Evolutionary conservation across 345 rosid genomes (phyloP).

Genomic region (Hibiscus trionum): DNA sequence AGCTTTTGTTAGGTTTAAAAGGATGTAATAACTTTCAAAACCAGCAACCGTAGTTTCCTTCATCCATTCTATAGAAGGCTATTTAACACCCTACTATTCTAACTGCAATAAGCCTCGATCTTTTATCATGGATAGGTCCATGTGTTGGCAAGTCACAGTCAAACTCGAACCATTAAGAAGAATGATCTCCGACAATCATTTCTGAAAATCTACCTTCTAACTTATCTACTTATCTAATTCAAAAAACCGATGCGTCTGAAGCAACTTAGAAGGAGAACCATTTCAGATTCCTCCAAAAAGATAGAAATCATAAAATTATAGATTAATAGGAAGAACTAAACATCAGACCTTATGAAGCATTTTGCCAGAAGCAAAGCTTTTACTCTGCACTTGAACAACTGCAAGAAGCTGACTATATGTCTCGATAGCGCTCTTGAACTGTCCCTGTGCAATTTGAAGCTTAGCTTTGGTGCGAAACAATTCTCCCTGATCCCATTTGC

Average conservation of each 20-base stretch:
- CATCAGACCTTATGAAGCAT: conserved; percentile 44
- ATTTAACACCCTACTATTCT: not conserved
- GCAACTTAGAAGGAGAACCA: not conserved
- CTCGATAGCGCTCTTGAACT: conserved; percentile 39
- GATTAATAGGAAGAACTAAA: not conserved
- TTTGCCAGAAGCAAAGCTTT: conserved; percentile 38
- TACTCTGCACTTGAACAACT: conserved; percentile 62
- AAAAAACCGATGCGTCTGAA: not conserved
- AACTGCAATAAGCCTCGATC: not conserved
- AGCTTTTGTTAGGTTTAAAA: not conserved
- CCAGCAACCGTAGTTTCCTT: not conserved
- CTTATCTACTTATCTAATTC: not conserved
- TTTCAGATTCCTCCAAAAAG: not conserved
- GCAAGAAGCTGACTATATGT: conserved; percentile 71
- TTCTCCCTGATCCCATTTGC: conserved; percentile 79
- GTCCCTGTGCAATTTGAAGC: conserved; percentile 63
- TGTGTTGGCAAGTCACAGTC: not conserved
- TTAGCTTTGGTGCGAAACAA: conserved; percentile 70
- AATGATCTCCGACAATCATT: not conserved
- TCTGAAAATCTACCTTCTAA: not conserved
- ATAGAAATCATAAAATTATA: not conserved
- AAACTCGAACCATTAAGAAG: not conserved
- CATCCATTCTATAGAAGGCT: not conserved
- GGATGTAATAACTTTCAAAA: not conserved
- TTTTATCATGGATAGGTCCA: not conserved